Evolutionary conservation across 805 yeast species (phyloP), one percentile per base, ranked within the genome.

Genomic region (Hanseniaspora mollemarum): DNA sequence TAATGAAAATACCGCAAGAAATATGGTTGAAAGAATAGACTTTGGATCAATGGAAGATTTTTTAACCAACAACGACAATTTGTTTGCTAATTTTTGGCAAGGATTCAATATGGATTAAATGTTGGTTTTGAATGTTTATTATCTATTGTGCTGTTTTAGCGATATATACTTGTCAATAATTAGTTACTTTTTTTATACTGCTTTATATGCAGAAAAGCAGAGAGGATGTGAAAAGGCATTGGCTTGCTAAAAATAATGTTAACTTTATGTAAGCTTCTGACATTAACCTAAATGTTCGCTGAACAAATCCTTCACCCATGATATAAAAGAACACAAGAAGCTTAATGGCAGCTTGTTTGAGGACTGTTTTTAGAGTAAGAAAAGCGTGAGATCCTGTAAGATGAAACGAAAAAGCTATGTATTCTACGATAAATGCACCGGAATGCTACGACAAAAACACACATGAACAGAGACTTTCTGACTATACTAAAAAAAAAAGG

Each of bases 11-110:
- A 18, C 40, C 15, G 45, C 25, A 10, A 37, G 51, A 26, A 39
- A 48, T 26, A 48, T 48, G 51, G 51, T 48, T 18, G 51, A 48
- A 15, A 48, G 51, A 40, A 48, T 48, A 25, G 36, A 48, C 26
- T 43, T 48, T 18, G 51, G 51, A 6, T 31, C 51, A 5, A 48
- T 48, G 45, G 51, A 48, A 21, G 51, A 48, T 28, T 48, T 48
- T 35, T n/a, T 48, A 36, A 39, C 45, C 1, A 48, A 48, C 28
- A 40, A 48, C 22, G 44, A 48, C 22, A 48, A 40, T 22, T n/a
- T 48, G 19, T 48, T 48, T 32, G 41, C 43, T 1, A 31, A 43
- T 18, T 48, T 48, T 12, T 48, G 45, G 51, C 45, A 48, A 24
- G 45, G 38, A 0, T 48, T 48, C 18, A 48, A 48, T 16, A 48